phyloP scores from a whole-genome alignment of 305 asterid species.

The Solanum chacoense region DNA sequence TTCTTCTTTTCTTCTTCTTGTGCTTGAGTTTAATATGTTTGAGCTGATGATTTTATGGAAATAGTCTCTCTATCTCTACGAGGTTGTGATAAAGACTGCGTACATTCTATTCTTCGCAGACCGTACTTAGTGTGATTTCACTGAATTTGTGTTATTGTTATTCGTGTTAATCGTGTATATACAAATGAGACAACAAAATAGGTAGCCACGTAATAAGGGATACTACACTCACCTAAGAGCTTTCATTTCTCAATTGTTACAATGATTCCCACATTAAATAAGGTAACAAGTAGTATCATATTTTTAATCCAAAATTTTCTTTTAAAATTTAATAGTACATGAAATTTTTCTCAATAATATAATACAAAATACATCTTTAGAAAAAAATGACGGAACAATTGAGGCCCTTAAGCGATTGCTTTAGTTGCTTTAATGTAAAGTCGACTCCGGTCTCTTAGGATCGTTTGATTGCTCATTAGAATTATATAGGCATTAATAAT shows the following conservation, averaged over 20 bases:
- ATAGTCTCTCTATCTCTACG: neutral
- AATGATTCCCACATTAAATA: no score
- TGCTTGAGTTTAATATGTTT: neutral
- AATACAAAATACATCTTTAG: neutral
- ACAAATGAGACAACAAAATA: neutral
- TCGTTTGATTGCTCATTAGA: neutral
- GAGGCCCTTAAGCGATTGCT: neutral
- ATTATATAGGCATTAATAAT: no score
- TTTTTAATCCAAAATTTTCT: neutral
- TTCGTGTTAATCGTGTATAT: neutral
- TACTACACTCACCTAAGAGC: neutral
- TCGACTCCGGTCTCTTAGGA: neutral
- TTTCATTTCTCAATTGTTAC: neutral
- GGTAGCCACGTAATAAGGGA: neutral
- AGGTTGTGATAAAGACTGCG: no score
- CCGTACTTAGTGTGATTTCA: neutral
- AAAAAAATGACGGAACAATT: no score
- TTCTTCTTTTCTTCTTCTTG: no score
- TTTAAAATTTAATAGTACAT: neutral
- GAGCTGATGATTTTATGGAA: neutral
- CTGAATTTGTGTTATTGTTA: neutral
- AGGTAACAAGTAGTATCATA: neutral
- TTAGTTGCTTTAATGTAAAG: neutral
- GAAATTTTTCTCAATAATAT: neutral
- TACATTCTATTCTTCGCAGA: neutral